phyloP scores from a whole-genome alignment of 1,139 yeast genomes.

The Saccharomyces hybrid region DNA sequence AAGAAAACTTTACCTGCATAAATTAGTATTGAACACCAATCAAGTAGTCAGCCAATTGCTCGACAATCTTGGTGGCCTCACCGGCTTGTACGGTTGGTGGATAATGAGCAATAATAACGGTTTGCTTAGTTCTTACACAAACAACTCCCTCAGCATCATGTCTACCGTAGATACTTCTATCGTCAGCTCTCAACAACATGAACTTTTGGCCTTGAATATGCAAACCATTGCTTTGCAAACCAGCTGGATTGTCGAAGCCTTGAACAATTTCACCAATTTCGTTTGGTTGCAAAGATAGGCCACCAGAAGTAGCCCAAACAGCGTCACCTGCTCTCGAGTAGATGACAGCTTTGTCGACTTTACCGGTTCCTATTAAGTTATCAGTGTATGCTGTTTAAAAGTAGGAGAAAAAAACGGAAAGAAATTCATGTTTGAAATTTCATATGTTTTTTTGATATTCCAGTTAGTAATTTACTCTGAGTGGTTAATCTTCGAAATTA shows the following conservation, averaged over 20 bases:
- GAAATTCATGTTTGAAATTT: slow-evolving; percentile 26
- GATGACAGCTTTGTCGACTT: slow-evolving; percentile 85
- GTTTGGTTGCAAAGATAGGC: slow-evolving; percentile 55
- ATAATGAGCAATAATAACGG: slow-evolving; percentile 86
- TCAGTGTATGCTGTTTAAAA: slow-evolving; percentile 70
- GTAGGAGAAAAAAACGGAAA: neutral
- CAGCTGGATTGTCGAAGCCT: slow-evolving; percentile 75
- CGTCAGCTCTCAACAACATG: slow-evolving; percentile 83
- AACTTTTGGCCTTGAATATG: slow-evolving; percentile 82
- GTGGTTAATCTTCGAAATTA: neutral
- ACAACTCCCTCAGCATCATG: slow-evolving; percentile 79
- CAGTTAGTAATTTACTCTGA: neutral
- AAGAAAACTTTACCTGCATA: neutral
- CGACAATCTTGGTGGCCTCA: slow-evolving; percentile 90
- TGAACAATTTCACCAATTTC: slow-evolving; percentile 70
- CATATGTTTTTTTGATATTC: neutral
- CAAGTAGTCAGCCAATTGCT: slow-evolving; percentile 90
- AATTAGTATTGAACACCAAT: slow-evolving; percentile 71
- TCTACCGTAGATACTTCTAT: slow-evolving; percentile 90
- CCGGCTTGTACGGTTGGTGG: slow-evolving; percentile 88
- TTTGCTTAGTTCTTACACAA: slow-evolving; percentile 89
- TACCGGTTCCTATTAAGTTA: slow-evolving; percentile 76
- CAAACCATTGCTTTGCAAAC: slow-evolving; percentile 76
- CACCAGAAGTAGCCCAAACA: slow-evolving; percentile 83
- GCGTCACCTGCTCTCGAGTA: slow-evolving; percentile 94